Conservation (phyloP, 768 basidiomycete genomes). For the Fomitopsis pulvina region DNA sequence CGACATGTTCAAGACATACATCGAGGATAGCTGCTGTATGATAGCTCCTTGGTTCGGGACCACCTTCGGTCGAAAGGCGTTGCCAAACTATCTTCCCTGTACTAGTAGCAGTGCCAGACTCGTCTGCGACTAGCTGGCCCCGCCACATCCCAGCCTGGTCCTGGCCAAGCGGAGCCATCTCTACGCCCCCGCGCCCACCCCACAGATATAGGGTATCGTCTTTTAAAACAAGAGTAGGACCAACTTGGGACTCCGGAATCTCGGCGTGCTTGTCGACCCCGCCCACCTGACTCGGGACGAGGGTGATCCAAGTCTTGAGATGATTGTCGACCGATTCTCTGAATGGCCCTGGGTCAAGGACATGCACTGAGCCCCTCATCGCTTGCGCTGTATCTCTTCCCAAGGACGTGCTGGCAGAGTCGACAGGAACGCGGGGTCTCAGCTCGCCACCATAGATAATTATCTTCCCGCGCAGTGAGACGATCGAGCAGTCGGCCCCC, state of each 20-base stretch:
- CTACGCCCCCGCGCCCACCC: constrained; percentile 38
- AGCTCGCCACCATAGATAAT: constrained; percentile 39
- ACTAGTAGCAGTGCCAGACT: not conserved
- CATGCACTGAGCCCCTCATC: constrained; percentile 19
- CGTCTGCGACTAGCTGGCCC: not conserved
- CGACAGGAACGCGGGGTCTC: constrained; percentile 35
- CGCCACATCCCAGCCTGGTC: constrained; percentile 15
- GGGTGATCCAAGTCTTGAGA: constrained; percentile 5
- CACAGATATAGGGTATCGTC: constrained; percentile 28
- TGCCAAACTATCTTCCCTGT: constrained; percentile 22
- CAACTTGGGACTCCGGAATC: constrained; percentile 22
- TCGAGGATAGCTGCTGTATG: constrained; percentile 26
- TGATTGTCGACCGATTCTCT: not conserved
- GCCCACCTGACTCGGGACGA: not conserved
- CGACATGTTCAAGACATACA: constrained; percentile 20
- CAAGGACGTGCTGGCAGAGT: constrained; percentile 28
- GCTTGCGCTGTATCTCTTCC: not conserved
- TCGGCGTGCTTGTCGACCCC: not conserved
- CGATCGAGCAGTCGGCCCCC: constrained; percentile 28
- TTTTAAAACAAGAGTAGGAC: constrained; percentile 10
- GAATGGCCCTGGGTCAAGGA: constrained; percentile 15
- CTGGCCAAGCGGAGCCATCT: constrained; percentile 29
- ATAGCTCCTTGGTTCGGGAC: constrained; percentile 29
- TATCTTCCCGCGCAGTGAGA: constrained; percentile 32
- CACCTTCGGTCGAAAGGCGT: constrained; percentile 20